These are phyloP conservation scores for Tetracentron sinense DNA, from an alignment of 164 flowering plant genomes.

Conservation along the genomic window DNA sequence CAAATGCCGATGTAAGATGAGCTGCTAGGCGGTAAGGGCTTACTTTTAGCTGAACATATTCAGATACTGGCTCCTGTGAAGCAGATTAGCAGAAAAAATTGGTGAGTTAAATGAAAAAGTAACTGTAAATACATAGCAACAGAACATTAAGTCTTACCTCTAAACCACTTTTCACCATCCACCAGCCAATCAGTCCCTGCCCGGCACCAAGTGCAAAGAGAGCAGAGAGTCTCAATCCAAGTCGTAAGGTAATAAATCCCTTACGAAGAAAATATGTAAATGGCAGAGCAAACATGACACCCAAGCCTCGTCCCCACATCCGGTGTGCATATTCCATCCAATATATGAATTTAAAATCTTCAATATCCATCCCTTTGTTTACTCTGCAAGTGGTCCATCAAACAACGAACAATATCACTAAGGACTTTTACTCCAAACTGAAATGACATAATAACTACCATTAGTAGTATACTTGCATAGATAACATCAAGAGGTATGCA, in stretches of 20 bases:
- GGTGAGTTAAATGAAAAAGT: neutral
- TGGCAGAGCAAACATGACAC: conserved; percentile 84
- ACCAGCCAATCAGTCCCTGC: conserved; percentile 97
- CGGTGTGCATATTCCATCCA: conserved; percentile 99
- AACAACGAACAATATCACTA: neutral
- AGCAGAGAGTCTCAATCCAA: conserved; percentile 75
- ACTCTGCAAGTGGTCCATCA: conserved; percentile 50
- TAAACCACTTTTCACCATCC: conserved; percentile 99
- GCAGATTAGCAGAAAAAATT: neutral
- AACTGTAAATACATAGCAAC: neutral
- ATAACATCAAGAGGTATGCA: neutral
- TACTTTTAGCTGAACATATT: conserved; percentile 77
- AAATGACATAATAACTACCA: neutral
- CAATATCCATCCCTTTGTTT: conserved; percentile 83
- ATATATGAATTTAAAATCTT: conserved; percentile 92
- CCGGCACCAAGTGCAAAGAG: conserved; percentile 98
- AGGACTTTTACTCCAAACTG: neutral
- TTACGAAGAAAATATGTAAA: conserved; percentile 81
- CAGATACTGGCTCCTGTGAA: conserved; percentile 65
- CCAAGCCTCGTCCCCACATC: conserved; percentile 98
- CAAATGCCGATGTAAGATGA: conserved; percentile 94
- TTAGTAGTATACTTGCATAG: neutral
- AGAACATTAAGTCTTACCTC: conserved; percentile 43
- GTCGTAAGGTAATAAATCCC: conserved; percentile 68
- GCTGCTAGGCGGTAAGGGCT: conserved; percentile 96